Percentiles rank a stretch among this genome's conserved stretches.
phyloP scores from a whole-genome alignment of 139 green algal genomes.

The Tetradesmus lagerheimii region DNA sequence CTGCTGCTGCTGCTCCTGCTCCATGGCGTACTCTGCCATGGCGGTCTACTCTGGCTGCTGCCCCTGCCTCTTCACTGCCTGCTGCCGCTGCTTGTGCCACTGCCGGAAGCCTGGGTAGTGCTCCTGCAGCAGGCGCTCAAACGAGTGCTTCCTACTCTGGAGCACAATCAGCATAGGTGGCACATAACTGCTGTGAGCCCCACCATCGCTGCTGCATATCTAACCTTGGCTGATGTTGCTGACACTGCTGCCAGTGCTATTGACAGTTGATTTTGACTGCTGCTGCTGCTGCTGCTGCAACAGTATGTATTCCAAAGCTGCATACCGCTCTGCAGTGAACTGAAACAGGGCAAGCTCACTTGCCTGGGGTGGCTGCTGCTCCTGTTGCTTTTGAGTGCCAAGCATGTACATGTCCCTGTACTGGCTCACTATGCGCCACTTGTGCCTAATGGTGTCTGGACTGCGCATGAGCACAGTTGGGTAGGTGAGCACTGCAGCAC shows the following conservation, averaged over 20 bases:
- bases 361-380: neutral
- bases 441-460: conserved; percentile 15
- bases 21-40: no score
- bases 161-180: no score
- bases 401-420: neutral
- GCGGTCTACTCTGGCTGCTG: neutral
- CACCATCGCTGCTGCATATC: no score
- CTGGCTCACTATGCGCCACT: neutral
- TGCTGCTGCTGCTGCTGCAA: neutral
- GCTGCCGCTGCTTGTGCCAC: no score
- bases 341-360: neutral
- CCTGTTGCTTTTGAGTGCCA: neutral
- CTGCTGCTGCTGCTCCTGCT: neutral
- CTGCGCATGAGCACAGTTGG: neutral
- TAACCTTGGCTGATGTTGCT: neutral
- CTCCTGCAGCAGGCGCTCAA: no score
- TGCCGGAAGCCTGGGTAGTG: no score
- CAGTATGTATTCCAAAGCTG: conserved; percentile 14
- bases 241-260: neutral
- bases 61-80: neutral
- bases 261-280: no score
- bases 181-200: no score
- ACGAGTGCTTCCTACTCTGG: no score
- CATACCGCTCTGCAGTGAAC: neutral
- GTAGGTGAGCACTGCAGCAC: neutral